phyloP scores from a whole-genome alignment of 83 land plant species.

The Picea mariana region DNA sequence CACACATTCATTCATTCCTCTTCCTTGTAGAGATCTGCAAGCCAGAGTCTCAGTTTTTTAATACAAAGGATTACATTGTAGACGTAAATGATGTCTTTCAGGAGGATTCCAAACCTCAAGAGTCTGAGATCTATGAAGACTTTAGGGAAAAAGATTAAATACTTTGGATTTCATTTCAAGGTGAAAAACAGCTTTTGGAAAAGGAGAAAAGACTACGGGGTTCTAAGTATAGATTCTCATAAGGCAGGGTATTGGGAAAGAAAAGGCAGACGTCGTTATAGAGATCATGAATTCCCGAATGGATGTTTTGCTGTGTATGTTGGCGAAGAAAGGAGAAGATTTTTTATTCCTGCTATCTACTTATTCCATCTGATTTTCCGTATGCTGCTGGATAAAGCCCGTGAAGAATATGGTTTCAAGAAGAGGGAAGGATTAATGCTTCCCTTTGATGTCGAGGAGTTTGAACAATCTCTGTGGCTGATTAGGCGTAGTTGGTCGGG shows the following conservation, averaged over 20 bases:
- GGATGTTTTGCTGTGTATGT: constrained; percentile 19
- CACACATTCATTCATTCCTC: no score
- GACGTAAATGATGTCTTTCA: no score
- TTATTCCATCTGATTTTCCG: constrained; percentile 9
- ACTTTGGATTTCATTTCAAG: not conserved
- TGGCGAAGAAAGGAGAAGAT: not conserved
- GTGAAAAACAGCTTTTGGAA: no score
- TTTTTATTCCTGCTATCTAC: not conserved
- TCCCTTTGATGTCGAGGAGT: constrained; percentile 5
- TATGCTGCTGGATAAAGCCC: constrained; percentile 11
- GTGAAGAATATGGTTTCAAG: constrained; percentile 18
- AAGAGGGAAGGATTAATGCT: not conserved
- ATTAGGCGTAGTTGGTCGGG: not conserved
- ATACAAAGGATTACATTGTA: no score
- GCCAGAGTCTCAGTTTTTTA: no score
- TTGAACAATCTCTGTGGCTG: not conserved
- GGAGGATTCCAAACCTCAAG: no score
- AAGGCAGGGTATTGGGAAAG: not conserved
- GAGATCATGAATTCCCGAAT: not conserved
- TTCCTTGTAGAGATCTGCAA: no score
- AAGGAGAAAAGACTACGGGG: not conserved
- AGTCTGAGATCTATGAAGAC: not conserved
- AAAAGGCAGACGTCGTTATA: not conserved
- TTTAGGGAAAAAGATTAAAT: no score
- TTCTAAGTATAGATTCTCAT: not conserved